phyloP scores from a whole-genome alignment of 1,139 yeast species.

The Pichia sp. region DNA sequence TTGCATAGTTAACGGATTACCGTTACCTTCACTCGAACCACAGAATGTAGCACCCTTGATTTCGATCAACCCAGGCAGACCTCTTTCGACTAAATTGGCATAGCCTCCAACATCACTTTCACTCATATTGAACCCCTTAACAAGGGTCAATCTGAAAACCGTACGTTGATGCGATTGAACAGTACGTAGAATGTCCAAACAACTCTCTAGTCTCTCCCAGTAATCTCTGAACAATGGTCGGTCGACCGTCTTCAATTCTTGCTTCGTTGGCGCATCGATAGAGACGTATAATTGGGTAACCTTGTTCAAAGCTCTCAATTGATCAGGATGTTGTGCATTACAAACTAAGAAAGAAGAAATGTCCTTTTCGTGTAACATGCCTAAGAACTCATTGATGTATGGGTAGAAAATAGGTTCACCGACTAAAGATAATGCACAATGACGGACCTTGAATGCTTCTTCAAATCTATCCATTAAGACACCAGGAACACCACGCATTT shows the following conservation, averaged over 20 bases:
- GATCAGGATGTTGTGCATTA: constrained; percentile 94
- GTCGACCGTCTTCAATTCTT: constrained; percentile 78
- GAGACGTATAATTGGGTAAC: constrained; percentile 93
- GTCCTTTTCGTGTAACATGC: constrained; percentile 71
- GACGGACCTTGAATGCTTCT: constrained; percentile 85
- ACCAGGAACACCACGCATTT: constrained; percentile 95
- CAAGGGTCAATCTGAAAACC: constrained; percentile 86
- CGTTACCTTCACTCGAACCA: constrained; percentile 78
- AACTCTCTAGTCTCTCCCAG: constrained; percentile 84
- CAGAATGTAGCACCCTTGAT: constrained; percentile 95
- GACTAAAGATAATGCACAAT: constrained; percentile 88
- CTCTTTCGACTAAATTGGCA: constrained; percentile 83
- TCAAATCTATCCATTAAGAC: constrained; percentile 86
- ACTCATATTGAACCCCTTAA: constrained; percentile 87
- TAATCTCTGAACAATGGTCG: constrained; percentile 88
- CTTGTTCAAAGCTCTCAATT: constrained; percentile 61
- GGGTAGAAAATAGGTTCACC: constrained; percentile 97
- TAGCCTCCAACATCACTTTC: constrained; percentile 66
- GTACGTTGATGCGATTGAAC: constrained; percentile 81
- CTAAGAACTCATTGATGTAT: constrained; percentile 79
- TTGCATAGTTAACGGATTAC: constrained; percentile 91
- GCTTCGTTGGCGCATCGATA: constrained; percentile 87
- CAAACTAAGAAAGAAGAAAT: constrained; percentile 90
- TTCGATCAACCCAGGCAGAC: constrained; percentile 85
- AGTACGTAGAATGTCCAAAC: constrained; percentile 76